A percentile compares a stretch with the other conserved stretches of the same genome.
These are phyloP conservation scores for Nicotiana paniculata DNA, from an alignment of 257 asterid genomes.

Conservation along the genomic window DNA sequence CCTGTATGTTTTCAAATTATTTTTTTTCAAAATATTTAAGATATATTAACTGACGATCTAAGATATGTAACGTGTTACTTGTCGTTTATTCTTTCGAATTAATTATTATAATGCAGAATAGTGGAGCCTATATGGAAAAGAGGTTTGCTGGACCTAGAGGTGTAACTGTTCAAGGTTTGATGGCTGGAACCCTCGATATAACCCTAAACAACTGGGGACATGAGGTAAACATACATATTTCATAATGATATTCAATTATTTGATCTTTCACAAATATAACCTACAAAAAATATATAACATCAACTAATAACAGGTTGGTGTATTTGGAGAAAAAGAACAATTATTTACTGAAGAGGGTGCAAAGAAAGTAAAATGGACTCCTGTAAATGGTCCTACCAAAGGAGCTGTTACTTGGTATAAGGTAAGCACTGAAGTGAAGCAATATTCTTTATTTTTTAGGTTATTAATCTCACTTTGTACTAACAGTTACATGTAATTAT, in stretches of 20 bases:
- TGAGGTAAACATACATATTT: conserved; percentile 20
- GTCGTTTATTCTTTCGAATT: neutral
- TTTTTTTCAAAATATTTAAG: too few relatives aligned
- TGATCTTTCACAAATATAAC: neutral
- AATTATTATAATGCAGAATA: conserved; percentile 34
- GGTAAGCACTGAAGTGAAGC: conserved; percentile 19
- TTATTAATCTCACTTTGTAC: too few relatives aligned
- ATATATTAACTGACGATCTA: too few relatives aligned
- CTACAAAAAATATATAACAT: neutral
- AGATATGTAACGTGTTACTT: too few relatives aligned
- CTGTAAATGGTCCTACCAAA: conserved; percentile 10
- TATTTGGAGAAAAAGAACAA: conserved; percentile 38
- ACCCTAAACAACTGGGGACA: conserved; percentile 55
- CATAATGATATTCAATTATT: neutral
- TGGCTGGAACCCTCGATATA: conserved; percentile 71
- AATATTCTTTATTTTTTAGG: too few relatives aligned
- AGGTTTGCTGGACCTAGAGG: conserved; percentile 68
- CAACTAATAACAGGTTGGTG: conserved; percentile 33
- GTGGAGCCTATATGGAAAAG: conserved; percentile 83
- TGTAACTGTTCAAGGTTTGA: conserved; percentile 51
- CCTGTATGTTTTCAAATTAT: conserved; percentile 31
- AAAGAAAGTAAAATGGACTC: conserved; percentile 47
- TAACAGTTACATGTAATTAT: too few relatives aligned
- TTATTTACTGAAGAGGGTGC: conserved; percentile 47
- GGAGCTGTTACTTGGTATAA: conserved; percentile 72